Base-by-base conservation (phyloP, 2,329 filamentous ascomycete genomes). In the Ciborinia camelliae region DNA sequence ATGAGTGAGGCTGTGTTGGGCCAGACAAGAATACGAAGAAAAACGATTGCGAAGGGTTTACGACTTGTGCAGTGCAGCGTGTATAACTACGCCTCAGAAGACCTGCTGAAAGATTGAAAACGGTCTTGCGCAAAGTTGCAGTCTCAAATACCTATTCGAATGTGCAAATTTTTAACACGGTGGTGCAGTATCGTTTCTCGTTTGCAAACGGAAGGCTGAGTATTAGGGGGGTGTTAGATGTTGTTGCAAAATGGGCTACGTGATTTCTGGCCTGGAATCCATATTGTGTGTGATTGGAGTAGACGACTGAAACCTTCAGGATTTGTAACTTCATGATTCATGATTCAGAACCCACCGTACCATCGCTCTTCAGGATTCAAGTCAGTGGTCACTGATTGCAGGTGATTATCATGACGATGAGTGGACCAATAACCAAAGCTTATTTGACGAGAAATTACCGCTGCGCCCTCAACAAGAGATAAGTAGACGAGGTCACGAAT, bases 191-290 rank as follows among this genome's bases (percentile, higher is more conserved):
- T 57, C 39, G 20, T 45, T 58, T 58, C 54, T 35, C 54, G 39
- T 32, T 43, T 51, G 45, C 62, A 64, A 59, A 23, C 32, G 26
- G 62, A n/a, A 59, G 62, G 62, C 62, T 59, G 53, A 58, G 62
- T 26, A 63, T 39, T 32, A 20, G 18, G 28, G 37, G 48, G 30
- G 20, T 32, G 39, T 26, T 28, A 28, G 28, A 54, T 45, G 60
- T 54, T 26, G 32, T 50, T 48, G 62, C 35, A 58, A 41, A 58
- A 12, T 2, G 43, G 32, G 32, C n/a, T 50, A 60, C 43, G 15
- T 50, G 54, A 32, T 45, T 45, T 51, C 39, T 45, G 14, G 32
- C 20, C 12, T 45, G 23, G n/a, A 18, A 14, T 9, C 41, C 43
- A 37, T 50, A 26, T 28, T n/a, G 43, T 28, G 14, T 43, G 18